Base-by-base conservation (phyloP, 2,329 filamentous ascomycete species). In the Penicillium sp. region DNA sequence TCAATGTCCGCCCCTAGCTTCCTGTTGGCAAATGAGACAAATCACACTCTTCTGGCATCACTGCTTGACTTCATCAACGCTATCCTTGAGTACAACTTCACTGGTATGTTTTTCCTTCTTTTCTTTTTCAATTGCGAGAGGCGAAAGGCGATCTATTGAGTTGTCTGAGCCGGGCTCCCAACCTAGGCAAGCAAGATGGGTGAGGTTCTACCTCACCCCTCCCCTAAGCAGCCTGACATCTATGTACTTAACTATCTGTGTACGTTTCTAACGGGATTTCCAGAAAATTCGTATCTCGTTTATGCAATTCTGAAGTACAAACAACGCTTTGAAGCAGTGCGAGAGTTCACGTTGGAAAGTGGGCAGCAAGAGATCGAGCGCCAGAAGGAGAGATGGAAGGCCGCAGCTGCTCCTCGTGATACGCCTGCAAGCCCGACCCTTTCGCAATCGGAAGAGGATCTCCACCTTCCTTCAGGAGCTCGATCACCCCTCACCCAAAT, bases 1-100 rank as follows among this genome's bases (percentile, higher is more conserved):
- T 94, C 90, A 27, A 96, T 97, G 89, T 95, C 93, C 7, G 90
- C 91, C 0, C 93, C 94, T 0, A 91, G 89, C 26, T 99, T 97
- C 68, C 77, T 99, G 8, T 78, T 97, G 15, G 91, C 90, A 7
- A 97, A 96, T 63, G 94, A 99, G 52, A 89, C 84, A 30, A 99
- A 99, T 60, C 90, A 97, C 67, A 77, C 79, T 26, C 82, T 97
- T 4, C 78, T 99, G 6, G 83, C 85, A 42, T 92, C 91, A 0
- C 75, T 97, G 21, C 79, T 99, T 8, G 91, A 97, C 67, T 92
- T 91, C 0, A 86, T 97, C 66, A 96, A 94, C 68, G 85, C 90
- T 2, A 88, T 96, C 36, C 78, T 97, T 30, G 94, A 97, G 72
- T 90, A 97, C 68, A 88, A 96, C 65, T 94, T 90, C 66, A 80